A percentile compares a stretch with the other conserved stretches of the same genome.
These are phyloP conservation scores for Pythium myriotylum DNA, from an alignment of 352 stramenopile species.

Conservation along the genomic window DNA sequence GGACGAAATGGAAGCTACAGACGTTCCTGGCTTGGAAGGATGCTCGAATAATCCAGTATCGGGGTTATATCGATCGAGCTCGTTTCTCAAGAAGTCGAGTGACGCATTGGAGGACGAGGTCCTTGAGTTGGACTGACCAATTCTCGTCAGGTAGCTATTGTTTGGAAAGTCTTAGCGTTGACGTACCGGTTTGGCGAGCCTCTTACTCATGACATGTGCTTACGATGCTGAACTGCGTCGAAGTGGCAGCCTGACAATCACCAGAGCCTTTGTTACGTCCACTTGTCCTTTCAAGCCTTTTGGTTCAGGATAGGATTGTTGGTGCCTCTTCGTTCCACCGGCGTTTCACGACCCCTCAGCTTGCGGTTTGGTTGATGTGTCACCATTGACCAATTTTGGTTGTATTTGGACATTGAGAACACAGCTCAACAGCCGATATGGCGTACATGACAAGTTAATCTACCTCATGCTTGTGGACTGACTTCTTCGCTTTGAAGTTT, in stretches of 20 bases:
- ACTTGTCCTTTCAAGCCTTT: background rate
- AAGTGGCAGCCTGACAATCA: too few relatives aligned
- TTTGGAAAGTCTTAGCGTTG: background rate
- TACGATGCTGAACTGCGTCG: too few relatives aligned
- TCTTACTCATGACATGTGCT: constrained; percentile 78
- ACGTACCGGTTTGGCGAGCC: constrained; percentile 48
- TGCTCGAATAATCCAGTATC: constrained; percentile 32
- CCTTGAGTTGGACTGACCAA: constrained; percentile 4
- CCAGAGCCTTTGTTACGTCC: background rate
- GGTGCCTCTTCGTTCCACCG: constrained; percentile 19
- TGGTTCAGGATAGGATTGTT: background rate
- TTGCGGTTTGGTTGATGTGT: constrained; percentile 8
- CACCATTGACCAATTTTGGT: constrained; percentile 1
- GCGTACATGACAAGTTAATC: background rate
- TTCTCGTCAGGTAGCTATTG: background rate
- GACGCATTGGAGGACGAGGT: constrained; percentile 34
- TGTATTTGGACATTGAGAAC: constrained; percentile 15
- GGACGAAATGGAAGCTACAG: constrained; percentile 22
- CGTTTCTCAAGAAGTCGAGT: constrained; percentile 57
- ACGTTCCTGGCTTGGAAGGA: constrained; percentile 11
- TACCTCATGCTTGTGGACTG: background rate
- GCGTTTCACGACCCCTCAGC: constrained; percentile 52
- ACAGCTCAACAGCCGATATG: background rate
- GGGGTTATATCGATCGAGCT: constrained; percentile 64
- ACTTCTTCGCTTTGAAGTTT: constrained; percentile 6